Percentiles rank a stretch among this genome's conserved stretches.
Conservation (phyloP, 805 yeast species). For the Nakazawaea molendinolei region DNA sequence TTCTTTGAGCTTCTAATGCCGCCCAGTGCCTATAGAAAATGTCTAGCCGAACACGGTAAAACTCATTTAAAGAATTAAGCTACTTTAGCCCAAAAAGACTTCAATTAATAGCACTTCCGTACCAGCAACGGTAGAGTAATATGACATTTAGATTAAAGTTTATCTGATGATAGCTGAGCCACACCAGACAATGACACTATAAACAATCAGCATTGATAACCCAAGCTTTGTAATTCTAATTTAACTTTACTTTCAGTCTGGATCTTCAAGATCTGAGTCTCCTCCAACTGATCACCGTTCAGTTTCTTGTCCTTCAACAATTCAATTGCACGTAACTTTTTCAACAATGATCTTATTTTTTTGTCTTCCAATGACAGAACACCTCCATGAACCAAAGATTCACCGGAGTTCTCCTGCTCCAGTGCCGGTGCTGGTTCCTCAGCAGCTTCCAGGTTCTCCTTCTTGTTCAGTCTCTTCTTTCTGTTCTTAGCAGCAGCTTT, state of each 20-base stretch:
- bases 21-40: no score
- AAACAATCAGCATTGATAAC: conserved; percentile 36
- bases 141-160: no score
- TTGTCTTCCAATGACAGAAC: conserved; percentile 78
- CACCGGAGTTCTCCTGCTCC: conserved; percentile 17
- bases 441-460: conserved; percentile 16
- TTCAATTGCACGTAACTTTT: conserved; percentile 94
- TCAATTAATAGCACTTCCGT: no score
- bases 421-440: conserved; percentile 11
- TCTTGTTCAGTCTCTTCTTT: conserved; percentile 66
- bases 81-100: no score
- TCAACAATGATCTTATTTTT: conserved; percentile 82
- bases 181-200: no score
- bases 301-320: conserved; percentile 80
- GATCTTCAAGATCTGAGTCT: conserved; percentile 86
- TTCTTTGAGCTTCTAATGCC: no score
- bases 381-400: conserved; percentile 50
- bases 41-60: no score
- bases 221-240: conserved; percentile 65
- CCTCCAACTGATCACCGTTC: conserved; percentile 79
- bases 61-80: background rate
- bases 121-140: no score
- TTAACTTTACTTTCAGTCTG: conserved; percentile 78
- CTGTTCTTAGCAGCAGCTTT: conserved; percentile 68
- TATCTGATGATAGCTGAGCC: no score